These are phyloP conservation scores for Stromatinia cepivora DNA, from an alignment of 2,329 filamentous ascomycete species.

Conservation along the genomic window DNA sequence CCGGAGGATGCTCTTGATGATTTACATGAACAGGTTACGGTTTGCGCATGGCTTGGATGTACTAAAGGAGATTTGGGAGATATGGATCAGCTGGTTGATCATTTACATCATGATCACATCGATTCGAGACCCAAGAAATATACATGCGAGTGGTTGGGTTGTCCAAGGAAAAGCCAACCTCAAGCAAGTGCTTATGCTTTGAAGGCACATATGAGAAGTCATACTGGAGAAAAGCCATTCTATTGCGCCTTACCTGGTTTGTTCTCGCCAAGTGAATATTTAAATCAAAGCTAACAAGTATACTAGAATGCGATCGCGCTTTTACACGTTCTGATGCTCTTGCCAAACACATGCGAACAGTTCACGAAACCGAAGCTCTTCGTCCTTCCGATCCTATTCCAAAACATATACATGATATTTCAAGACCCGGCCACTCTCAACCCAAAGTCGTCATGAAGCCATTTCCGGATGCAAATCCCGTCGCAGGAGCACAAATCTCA, in stretches of 20 bases:
- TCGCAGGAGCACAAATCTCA: constrained; percentile 48
- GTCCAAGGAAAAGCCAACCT: constrained; percentile 80
- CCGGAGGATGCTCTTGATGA: constrained; percentile 65
- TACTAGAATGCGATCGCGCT: constrained; percentile 87
- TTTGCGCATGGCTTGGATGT: constrained; percentile 78
- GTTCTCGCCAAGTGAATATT: constrained; percentile 31
- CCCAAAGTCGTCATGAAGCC: constrained; percentile 66
- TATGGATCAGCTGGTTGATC: constrained; percentile 79
- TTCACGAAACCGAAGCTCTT: constrained; percentile 93
- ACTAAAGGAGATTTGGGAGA: constrained; percentile 68
- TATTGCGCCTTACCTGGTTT: constrained; percentile 92
- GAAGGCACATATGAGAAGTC: constrained; percentile 95
- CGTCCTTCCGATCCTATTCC: constrained; percentile 76
- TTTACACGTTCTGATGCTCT: constrained; percentile 95
- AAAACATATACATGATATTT: constrained; percentile 60
- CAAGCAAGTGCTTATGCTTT: constrained; percentile 95
- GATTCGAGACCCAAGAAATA: constrained; percentile 93
- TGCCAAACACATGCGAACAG: constrained; percentile 97
- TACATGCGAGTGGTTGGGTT: constrained; percentile 96
- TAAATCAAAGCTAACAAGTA: not conserved
- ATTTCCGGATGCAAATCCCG: constrained; percentile 50
- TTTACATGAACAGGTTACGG: constrained; percentile 73
- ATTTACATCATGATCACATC: constrained; percentile 92
- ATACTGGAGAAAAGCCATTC: constrained; percentile 97
- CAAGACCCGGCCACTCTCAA: constrained; percentile 46